These are phyloP conservation scores for Mentha longifolia DNA, from an alignment of 257 asterid species.

Conservation along the genomic window DNA sequence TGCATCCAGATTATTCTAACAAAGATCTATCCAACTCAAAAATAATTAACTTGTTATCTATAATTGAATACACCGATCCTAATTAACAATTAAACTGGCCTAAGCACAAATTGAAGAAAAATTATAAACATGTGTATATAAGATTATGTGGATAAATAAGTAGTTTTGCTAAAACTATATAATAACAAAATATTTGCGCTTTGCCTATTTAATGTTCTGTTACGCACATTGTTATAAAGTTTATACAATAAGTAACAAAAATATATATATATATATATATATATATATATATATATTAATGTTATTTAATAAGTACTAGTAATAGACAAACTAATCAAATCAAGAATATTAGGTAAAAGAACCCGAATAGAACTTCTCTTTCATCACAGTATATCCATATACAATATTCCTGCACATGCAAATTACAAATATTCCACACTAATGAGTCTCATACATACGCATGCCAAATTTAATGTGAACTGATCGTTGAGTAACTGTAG, in stretches of 20 bases:
- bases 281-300: no score
- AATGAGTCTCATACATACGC: not conserved
- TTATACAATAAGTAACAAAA: not conserved
- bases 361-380: not conserved
- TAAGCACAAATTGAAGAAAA: no score
- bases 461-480: not conserved
- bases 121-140: no score
- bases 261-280: no score
- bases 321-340: not conserved
- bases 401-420: conserved; percentile 1
- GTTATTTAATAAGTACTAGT: not conserved
- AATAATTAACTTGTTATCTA: no score
- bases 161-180: not conserved
- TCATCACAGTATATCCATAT: not conserved
- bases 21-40: no score
- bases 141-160: no score
- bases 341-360: not conserved
- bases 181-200: not conserved
- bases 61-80: no score
- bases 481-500: no score
- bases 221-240: not conserved
- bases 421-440: not conserved
- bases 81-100: no score
- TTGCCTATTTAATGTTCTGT: not conserved
- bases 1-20: no score